Evolutionary conservation across 2,329 filamentous ascomycete species (phyloP).

Genomic region (Fusarium mundagurra): DNA sequence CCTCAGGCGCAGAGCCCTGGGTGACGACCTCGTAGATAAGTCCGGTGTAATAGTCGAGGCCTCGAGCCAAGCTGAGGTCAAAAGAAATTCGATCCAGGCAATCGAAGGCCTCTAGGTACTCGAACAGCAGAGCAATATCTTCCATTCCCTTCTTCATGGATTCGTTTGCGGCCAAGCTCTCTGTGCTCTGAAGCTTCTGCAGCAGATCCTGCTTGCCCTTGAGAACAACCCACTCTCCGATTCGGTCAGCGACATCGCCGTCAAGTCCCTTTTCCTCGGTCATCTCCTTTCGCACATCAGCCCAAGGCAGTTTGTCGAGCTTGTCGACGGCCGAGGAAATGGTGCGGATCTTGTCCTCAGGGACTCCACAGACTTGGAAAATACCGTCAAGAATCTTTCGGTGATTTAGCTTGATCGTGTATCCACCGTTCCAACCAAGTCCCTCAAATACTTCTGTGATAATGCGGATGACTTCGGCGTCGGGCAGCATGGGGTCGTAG

Average conservation of each 20-base stretch:
- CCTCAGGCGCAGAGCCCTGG: constrained; percentile 73
- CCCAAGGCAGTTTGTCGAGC: constrained; percentile 92
- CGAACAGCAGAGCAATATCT: constrained; percentile 83
- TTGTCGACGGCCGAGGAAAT: constrained; percentile 97
- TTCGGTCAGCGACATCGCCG: constrained; percentile 81
- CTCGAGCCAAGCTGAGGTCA: constrained; percentile 88
- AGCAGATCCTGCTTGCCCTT: constrained; percentile 82
- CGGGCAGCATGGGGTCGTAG: constrained; percentile 91
- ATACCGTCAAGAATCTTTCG: constrained; percentile 92
- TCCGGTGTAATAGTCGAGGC: constrained; percentile 92
- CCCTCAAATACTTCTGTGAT: constrained; percentile 86
- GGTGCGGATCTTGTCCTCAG: constrained; percentile 83
- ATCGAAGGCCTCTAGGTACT: constrained; percentile 82
- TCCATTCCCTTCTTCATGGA: constrained; percentile 81
- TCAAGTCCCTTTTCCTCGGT: constrained; percentile 88
- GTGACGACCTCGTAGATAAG: constrained; percentile 92
- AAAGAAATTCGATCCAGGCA: constrained; percentile 82
- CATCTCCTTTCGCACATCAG: constrained; percentile 92
- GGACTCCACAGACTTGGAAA: constrained; percentile 91
- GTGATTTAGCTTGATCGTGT: constrained; percentile 95
- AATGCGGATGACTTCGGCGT: constrained; percentile 88
- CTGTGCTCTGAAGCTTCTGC: constrained; percentile 73
- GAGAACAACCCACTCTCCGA: constrained; percentile 83
- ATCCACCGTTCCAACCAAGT: constrained; percentile 76
- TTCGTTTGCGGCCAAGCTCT: constrained; percentile 74